Conservation (phyloP, 106 monocot species). For the Triglochin maritima region DNA sequence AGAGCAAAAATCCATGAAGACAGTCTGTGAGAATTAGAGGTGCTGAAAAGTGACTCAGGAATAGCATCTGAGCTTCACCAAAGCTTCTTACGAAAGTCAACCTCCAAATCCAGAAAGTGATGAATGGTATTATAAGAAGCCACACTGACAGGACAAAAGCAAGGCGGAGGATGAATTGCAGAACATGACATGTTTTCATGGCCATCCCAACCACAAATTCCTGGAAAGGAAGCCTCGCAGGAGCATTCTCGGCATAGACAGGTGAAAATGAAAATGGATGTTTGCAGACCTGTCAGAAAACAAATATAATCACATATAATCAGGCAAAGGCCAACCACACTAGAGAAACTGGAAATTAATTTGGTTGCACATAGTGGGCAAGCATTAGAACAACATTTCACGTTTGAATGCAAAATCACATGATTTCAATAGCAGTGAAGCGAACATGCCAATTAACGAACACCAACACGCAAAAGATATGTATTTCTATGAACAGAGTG, state of each 20-base stretch:
- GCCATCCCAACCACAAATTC: slow-evolving; percentile 89
- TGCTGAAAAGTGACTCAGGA: slow-evolving; percentile 71
- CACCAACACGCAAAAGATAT: no score
- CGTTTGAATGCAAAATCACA: no score
- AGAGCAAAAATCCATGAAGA: slow-evolving; percentile 90
- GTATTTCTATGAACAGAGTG: no score
- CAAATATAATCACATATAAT: neutral
- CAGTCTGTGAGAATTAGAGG: slow-evolving; percentile 89
- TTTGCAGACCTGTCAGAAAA: slow-evolving; percentile 73
- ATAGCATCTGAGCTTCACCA: slow-evolving; percentile 86
- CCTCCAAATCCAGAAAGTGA: slow-evolving; percentile 99
- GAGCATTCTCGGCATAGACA: slow-evolving; percentile 91
- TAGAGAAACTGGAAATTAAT: no score
- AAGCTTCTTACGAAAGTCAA: slow-evolving; percentile 90
- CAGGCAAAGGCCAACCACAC: no score
- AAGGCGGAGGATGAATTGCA: slow-evolving; percentile 87
- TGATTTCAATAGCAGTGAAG: no score
- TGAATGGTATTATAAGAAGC: slow-evolving; percentile 98
- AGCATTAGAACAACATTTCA: no score
- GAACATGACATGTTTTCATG: slow-evolving; percentile 82
- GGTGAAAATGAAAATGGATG: slow-evolving; percentile 98
- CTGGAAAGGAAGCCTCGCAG: slow-evolving; percentile 80
- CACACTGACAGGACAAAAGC: slow-evolving; percentile 97
- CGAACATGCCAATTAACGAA: no score
- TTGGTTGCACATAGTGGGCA: no score